Base-by-base conservation (phyloP, 202 grass and related monocot genomes). In the Alloteropsis angusta region DNA sequence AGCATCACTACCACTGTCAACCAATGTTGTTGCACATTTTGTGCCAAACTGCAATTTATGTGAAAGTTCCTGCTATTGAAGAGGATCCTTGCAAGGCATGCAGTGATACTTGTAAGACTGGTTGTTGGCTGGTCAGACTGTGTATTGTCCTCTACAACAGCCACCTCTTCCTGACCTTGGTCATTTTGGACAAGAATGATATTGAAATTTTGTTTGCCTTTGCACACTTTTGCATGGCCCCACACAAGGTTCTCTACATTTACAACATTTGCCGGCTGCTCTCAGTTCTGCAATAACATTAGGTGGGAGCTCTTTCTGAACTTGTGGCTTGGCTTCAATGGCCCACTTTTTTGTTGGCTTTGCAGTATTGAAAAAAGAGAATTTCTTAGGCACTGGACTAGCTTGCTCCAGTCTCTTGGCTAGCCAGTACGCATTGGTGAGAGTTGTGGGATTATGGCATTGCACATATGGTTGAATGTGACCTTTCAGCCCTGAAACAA, bases 11-110 rank as follows among this genome's bases (percentile, higher is more conserved):
- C 26, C 58, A 60, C 5, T 60, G 1, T 60, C 58, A 0, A 60
- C 58, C 2, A 60, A 0, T 5, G 0, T 6, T 1, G 2, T 0
- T 5, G 0, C 6, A 0, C n/a, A n/a, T n/a, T n/a, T n/a, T n/a
- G n/a, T n/a, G n/a, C n/a, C n/a, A n/a, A n/a, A n/a, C n/a, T n/a
- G n/a, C n/a, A n/a, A n/a, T n/a, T n/a, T n/a, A n/a, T 6, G 25
- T 32, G 4, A 15, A 15, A 0, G 23, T 15, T 0, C 3, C 2
- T 0, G 25, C 10, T 0, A 4, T 5, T 1, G 55, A 14, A 1
- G 10, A 4, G 1, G 10, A 13, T 0, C 23, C 23, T 3, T 3
- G 3, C 1, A 60, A 0, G 0, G 57, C 57, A 16, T 60, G 26
- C 13, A 60, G 15, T 0, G 57, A 60, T 0, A 60, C 2, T 2